Evolutionary conservation across 441 rosid species (phyloP).

Genomic region (Brassica hybrid): DNA sequence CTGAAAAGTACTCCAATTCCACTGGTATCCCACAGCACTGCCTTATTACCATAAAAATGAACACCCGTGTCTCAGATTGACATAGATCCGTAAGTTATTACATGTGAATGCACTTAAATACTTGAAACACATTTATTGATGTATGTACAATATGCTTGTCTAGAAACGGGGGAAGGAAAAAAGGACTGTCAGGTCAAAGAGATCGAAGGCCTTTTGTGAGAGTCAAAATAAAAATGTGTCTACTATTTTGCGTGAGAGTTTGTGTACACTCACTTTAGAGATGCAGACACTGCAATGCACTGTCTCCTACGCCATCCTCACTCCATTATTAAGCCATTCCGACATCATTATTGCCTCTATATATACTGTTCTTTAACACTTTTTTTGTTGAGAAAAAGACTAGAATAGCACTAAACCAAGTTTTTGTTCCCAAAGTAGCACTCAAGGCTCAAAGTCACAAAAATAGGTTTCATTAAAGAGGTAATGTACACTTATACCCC

Average conservation of each 20-base stretch:
- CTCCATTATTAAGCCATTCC: slow-evolving; percentile 19
- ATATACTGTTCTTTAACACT: no score
- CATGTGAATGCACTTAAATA: slow-evolving; percentile 18
- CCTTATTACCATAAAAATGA: not conserved
- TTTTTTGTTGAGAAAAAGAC: no score
- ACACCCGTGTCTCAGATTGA: slow-evolving; percentile 15
- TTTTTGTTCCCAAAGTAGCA: no score
- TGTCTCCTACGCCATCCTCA: slow-evolving; percentile 30
- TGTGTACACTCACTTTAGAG: slow-evolving; percentile 21
- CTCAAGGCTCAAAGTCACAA: no score
- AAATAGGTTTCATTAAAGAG: no score
- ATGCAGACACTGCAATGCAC: slow-evolving; percentile 8
- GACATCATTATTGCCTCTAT: not conserved
- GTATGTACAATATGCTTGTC: not conserved
- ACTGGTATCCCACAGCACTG: not conserved
- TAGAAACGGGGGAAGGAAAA: slow-evolving; percentile 8
- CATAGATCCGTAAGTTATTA: slow-evolving; percentile 9
- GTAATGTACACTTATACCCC: no score
- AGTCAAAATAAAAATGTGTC: slow-evolving; percentile 12
- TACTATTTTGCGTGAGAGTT: slow-evolving; percentile 28
- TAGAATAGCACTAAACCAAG: no score
- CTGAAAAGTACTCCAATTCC: not conserved
- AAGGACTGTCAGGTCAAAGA: slow-evolving; percentile 32
- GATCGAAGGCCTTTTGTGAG: slow-evolving; percentile 12
- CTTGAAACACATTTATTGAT: not conserved